A percentile compares a stretch with the other conserved stretches of the same genome.
Evolutionary conservation across 441 rosid genomes (phyloP).

Genomic region (Theobroma grandiflorum): DNA sequence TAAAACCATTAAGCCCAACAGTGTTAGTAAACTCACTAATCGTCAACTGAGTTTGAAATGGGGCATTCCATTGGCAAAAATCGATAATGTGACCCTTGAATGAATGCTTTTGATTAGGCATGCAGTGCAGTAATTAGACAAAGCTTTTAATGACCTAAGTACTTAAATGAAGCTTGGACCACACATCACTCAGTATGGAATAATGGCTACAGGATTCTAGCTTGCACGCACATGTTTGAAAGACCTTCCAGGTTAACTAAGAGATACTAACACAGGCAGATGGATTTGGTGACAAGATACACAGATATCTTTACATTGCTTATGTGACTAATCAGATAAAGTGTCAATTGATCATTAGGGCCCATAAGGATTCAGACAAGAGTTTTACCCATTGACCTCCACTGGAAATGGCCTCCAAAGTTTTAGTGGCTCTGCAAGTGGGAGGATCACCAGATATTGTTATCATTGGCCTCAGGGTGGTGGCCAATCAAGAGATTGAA

Average conservation of each 20-base stretch:
- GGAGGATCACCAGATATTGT: conserved; percentile 44
- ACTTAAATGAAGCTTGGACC: conserved; percentile 19
- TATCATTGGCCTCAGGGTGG: conserved; percentile 46
- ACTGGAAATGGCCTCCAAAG: conserved; percentile 39
- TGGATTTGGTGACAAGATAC: conserved; percentile 28
- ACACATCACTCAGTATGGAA: conserved; percentile 21
- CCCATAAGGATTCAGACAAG: conserved; percentile 48
- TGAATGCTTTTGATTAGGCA: conserved; percentile 13
- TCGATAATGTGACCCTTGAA: conserved; percentile 2
- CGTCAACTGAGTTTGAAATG: conserved; percentile 17
- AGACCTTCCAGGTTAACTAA: conserved; percentile 37
- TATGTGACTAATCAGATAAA: conserved; percentile 36
- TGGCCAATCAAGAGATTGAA: conserved; percentile 50
- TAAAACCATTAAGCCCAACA: conserved; percentile 13
- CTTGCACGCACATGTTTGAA: conserved; percentile 23
- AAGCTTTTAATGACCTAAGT: background rate
- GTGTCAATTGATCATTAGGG: conserved; percentile 44
- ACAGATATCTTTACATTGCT: conserved; percentile 36
- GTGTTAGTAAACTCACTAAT: conserved; percentile 5
- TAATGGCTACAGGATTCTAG: conserved; percentile 27
- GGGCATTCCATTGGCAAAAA: conserved; percentile 11
- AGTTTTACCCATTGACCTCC: conserved; percentile 54
- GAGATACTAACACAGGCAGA: conserved; percentile 29
- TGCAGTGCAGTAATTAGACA: conserved; percentile 31
- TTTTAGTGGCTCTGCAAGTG: conserved; percentile 58